Evolutionary conservation across 2,329 filamentous ascomycete genomes (phyloP), one percentile per base, ranked within the genome.

Genomic region (Alternaria panax): DNA sequence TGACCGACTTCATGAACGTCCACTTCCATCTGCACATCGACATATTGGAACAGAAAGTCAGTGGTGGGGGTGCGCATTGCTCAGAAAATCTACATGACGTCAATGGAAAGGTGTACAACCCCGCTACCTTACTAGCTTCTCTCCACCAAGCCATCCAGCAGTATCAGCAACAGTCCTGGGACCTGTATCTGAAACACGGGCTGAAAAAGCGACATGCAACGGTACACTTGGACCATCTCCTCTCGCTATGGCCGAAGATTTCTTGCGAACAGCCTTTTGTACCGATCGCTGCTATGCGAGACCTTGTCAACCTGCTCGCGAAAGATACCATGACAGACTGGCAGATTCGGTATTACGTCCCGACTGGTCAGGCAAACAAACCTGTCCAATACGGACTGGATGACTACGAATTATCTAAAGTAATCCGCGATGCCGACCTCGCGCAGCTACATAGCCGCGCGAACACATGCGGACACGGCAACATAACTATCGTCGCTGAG

Each of bases 21-120:
- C 30, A 60, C 12, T 51, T 60, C 12, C 52, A 60, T 27, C 28
- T 60, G 38, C 51, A 60, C 12, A 18, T 60, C 24, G 46, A 60
- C 3, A 14, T 40, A 5, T 40, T 22, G 5, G 9, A 8, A 14
- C 36, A 22, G 0, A 20, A n/a, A n/a, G n/a, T n/a, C n/a, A n/a
- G n/a, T n/a, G n/a, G n/a, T n/a, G n/a, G 30, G 30, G 6, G 30
- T 14, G 1, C 30, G n/a, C n/a, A 18, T 28, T 6, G 12, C 8
- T 16, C 25, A 1, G 7, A 41, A 4, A 28, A 5, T 24, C 28
- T 47, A 0, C 7, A 16, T 7, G 45, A 47, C 16, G 18, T 18
- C 20, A 47, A 47, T 8, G 45, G 50, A 28, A 14, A 30, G 30
- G 5, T 12, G 12, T 52, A 40, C 11, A 22, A 51, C 24, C 22